Base-by-base conservation (phyloP, 108 stramenopile species). In the Skeletonema grethae region DNA sequence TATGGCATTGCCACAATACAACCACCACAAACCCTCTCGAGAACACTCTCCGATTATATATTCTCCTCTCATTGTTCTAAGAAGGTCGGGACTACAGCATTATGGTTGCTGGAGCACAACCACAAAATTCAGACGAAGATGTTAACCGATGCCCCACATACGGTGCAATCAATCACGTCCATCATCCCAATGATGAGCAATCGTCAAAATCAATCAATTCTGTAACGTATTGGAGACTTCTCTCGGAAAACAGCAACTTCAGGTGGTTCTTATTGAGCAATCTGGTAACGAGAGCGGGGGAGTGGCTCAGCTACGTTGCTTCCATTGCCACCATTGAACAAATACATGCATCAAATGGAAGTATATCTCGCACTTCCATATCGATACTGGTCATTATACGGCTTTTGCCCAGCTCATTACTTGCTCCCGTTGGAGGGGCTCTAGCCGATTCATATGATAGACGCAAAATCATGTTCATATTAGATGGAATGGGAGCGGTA, bases 371-470 rank as follows among this genome's bases (percentile, higher is more conserved):
- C 18, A 83, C 74, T 22, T 61, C 74, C 4, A 79, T 92, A 31
- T 88, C 88, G 13, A 67, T 87, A 30, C 69, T 93, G 35, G 77
- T 93, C 10, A 64, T 86, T 1, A 55, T 88, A 12, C 73, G 89
- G 28, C 65, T 90, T 6, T n/a, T 90, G 3, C 89, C 92, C n/a
- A 84, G 80, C 59, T 78, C 87, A 20, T 12, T 90, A 9, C 69
- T 90, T 39, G 66, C 75, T 11, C 65, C 85, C n/a, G 48, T 86
- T 9, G 92, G 92, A 5, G 92, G 92, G 29, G 79, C 73, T 15
- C 60, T 93, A 10, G 87, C 92, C 1, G 92, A 93, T 82, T 57
- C 67, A 16, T 63, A 46, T 31, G 92, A 93, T 76, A 80, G 89
- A 64, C 76, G 92, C 9, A 68, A 76, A 16, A 59, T 80, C 6